A percentile compares a stretch with the other conserved stretches of the same genome.
Conservation (phyloP, 2,329 filamentous ascomycete genomes). For the Exophiala oligosperma region DNA sequence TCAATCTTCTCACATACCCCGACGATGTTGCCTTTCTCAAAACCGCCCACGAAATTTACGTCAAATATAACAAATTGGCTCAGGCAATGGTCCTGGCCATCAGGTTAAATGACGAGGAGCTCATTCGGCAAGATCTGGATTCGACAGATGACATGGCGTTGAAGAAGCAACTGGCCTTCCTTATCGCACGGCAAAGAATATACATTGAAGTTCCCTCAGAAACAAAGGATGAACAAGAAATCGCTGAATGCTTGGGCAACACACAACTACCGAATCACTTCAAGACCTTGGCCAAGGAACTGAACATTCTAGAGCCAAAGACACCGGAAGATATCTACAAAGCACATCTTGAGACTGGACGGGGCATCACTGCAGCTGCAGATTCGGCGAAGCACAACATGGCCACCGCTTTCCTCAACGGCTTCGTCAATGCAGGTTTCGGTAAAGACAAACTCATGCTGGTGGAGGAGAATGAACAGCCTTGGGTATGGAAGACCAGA, state of each 20-base stretch:
- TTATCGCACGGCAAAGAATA: conserved; percentile 89
- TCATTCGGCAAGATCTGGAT: conserved; percentile 81
- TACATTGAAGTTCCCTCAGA: conserved; percentile 68
- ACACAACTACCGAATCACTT: conserved; percentile 87
- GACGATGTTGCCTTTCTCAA: conserved; percentile 95
- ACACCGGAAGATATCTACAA: conserved; percentile 99
- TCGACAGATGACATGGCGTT: conserved; percentile 77
- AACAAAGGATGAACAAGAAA: conserved; percentile 68
- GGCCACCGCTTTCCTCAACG: conserved; percentile 93
- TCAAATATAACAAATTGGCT: conserved; percentile 85
- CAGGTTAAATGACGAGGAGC: conserved; percentile 78
- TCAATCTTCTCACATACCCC: conserved; percentile 93
- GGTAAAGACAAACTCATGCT: conserved; percentile 98
- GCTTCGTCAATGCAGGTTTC: conserved; percentile 94
- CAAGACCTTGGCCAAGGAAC: conserved; percentile 88
- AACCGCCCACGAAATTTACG: conserved; percentile 91
- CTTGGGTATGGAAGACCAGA: conserved; percentile 99
- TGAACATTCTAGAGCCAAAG: conserved; percentile 96
- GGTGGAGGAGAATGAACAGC: conserved; percentile 80
- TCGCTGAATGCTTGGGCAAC: conserved; percentile 84
- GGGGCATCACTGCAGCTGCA: conserved; percentile 89
- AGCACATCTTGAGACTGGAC: conserved; percentile 92
- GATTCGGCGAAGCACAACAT: conserved; percentile 96
- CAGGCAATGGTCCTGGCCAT: conserved; percentile 95
- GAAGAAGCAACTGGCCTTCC: conserved; percentile 90